A percentile compares a stretch with the other conserved stretches of the same genome.
Conservation (phyloP, 352 stramenopile species). For the Globisporangium paddicum region DNA sequence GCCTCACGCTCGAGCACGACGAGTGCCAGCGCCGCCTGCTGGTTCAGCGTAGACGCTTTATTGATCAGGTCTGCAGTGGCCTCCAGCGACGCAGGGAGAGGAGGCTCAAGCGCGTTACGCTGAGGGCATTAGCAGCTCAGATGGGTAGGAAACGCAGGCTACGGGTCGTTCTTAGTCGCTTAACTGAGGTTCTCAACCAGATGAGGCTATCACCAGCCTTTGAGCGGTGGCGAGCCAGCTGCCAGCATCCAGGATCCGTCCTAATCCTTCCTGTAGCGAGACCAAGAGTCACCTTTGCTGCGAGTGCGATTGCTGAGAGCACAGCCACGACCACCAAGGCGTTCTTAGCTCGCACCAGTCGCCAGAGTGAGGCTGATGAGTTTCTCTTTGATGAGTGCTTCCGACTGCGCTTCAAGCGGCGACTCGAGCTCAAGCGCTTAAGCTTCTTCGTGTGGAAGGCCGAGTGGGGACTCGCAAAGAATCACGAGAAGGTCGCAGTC, state of each 20-base stretch:
- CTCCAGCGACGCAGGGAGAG: conserved; percentile 18
- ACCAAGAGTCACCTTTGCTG: background rate
- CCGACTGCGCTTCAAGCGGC: conserved; percentile 8
- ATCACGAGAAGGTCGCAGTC: conserved; percentile 9
- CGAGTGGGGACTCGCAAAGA: conserved; percentile 13
- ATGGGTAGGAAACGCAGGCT: background rate
- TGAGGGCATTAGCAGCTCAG: conserved; percentile 14
- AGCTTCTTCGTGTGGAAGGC: conserved; percentile 29
- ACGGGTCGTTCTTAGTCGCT: background rate
- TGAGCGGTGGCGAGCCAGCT: background rate
- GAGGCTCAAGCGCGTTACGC: conserved; percentile 17
- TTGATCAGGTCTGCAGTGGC: conserved; percentile 14
- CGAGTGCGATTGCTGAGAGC: background rate
- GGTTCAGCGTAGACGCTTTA: conserved; percentile 18
- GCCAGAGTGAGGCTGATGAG: background rate
- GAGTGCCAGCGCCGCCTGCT: conserved; percentile 17
- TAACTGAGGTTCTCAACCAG: background rate
- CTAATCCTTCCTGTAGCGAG: background rate
- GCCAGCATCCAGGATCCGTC: too few species aligned
- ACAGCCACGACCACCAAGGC: conserved; percentile 6
- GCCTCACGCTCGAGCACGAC: conserved; percentile 21
- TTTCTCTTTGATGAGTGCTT: conserved; percentile 17
- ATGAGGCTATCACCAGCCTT: background rate
- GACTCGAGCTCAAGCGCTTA: conserved; percentile 9
- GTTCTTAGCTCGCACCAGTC: background rate